Evolutionary conservation across 2,329 filamentous ascomycete genomes (phyloP).

Genomic region (Boeremia exigua): DNA sequence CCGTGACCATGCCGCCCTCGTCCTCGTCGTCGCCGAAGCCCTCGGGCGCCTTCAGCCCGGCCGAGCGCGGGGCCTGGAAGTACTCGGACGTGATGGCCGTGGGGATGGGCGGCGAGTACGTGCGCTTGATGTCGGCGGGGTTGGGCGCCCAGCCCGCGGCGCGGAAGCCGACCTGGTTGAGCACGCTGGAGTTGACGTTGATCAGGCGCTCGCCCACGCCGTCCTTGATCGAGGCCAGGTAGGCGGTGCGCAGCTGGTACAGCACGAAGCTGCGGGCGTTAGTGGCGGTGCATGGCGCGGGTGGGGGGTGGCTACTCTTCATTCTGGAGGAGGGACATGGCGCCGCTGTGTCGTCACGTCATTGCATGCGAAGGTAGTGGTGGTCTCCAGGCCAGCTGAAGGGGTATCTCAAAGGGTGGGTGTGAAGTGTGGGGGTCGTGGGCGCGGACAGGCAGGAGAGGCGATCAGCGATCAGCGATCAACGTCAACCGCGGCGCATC

Average conservation of each 20-base stretch:
- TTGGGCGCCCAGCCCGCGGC: slow-evolving; percentile 80
- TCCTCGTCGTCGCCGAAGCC: slow-evolving; percentile 75
- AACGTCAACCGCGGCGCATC: slow-evolving; percentile 10
- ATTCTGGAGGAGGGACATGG: slow-evolving; percentile 54
- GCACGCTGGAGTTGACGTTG: slow-evolving; percentile 77
- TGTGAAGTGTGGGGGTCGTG: slow-evolving; percentile 21
- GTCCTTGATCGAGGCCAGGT: slow-evolving; percentile 80
- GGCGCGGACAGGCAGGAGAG: no score
- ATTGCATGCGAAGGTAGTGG: neutral
- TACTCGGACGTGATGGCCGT: slow-evolving; percentile 84
- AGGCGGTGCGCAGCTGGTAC: slow-evolving; percentile 81
- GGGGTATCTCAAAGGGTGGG: slow-evolving; percentile 10
- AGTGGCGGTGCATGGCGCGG: slow-evolving; percentile 21
- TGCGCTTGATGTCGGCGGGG: slow-evolving; percentile 77
- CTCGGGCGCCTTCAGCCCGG: slow-evolving; percentile 58
- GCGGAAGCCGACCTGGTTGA: slow-evolving; percentile 83
- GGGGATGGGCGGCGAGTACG: slow-evolving; percentile 84
- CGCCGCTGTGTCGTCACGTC: slow-evolving; percentile 24
- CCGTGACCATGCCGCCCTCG: slow-evolving; percentile 72
- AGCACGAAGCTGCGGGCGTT: slow-evolving; percentile 69
- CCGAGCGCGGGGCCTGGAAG: slow-evolving; percentile 72
- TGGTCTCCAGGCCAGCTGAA: slow-evolving; percentile 44
- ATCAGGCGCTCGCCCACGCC: slow-evolving; percentile 85
- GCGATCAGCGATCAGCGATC: no score
- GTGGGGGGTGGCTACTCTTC: slow-evolving; percentile 47